Base-by-base conservation (phyloP, 208 protist species). In the Leishmania amazonensis region DNA sequence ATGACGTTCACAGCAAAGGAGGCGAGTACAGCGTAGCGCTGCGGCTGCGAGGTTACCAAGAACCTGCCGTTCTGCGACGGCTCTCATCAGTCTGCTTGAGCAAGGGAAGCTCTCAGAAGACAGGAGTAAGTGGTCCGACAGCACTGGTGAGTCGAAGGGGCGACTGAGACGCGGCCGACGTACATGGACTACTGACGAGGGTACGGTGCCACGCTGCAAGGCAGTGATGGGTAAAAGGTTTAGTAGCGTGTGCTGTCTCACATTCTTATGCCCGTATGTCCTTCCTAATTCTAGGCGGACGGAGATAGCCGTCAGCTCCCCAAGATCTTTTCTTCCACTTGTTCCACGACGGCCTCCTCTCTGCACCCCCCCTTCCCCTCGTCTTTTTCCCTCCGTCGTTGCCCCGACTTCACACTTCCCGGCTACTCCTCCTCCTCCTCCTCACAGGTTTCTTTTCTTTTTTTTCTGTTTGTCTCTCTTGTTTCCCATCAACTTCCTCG, bases 281-380 rank as follows among this genome's bases (percentile, higher is more conserved):
- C 67, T 72, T 72, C 67, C 24, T 47, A n/a, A 72, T 28, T 42
- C 31, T 24, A 47, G 17, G 40, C 40, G 19, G 67, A 15, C 31
- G 40, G 67, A 72, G 38, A 15, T 28, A 31, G 17, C 40, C 42
- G 19, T n/a, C 38, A 72, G 19, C 7, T 72, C 40, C 67, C 24
- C 31, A 28, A 47, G 40, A 19, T 15, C 38, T 24, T 72, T 47
- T 72, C 40, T 6, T 72, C 67, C n/a, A 72, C n/a, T 53, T 35
- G 21, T 60, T 62, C n/a, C n/a, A 17, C 13, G n/a, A 76, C 35
- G 31, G 73, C 47, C 6, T 60, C 73, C 38, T 76, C 13, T 9
- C 28, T 35, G 47, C 73, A 53, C n/a, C 47, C 31, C 31, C 75
- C 49, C 68, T 80, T 80, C 68, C 67, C 79, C 21, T 83, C 76